Evolutionary conservation across 2,329 filamentous ascomycete species (phyloP).

Genomic region (Fusarium sp.): DNA sequence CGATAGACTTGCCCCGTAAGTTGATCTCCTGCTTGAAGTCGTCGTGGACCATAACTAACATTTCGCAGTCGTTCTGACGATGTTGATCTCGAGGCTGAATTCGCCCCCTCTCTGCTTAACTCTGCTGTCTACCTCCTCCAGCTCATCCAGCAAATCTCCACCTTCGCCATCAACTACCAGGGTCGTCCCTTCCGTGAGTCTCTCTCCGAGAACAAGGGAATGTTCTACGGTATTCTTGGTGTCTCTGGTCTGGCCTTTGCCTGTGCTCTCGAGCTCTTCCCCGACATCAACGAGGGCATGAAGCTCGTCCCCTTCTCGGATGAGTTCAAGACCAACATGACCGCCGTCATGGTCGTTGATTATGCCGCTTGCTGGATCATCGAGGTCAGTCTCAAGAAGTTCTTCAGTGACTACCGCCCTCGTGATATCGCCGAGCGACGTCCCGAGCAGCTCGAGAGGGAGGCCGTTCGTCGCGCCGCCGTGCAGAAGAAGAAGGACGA

Average conservation of each 20-base stretch:
- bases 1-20: constrained; percentile 86
- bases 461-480: constrained; percentile 72
- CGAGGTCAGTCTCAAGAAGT: constrained; percentile 84
- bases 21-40: constrained; percentile 42
- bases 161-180: constrained; percentile 99
- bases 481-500: constrained; percentile 60
- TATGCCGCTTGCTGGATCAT: constrained; percentile 89
- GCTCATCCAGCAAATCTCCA: constrained; percentile 98
- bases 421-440: constrained; percentile 92
- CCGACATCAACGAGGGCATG: constrained; percentile 94
- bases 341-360: constrained; percentile 85
- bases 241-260: constrained; percentile 92
- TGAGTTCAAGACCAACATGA: constrained; percentile 92
- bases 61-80: constrained; percentile 63
- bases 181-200: constrained; percentile 97
- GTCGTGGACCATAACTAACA: constrained; percentile 44
- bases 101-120: constrained; percentile 93
- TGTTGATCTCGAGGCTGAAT: constrained; percentile 94
- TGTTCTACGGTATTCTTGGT: constrained; percentile 96
- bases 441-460: constrained; percentile 85
- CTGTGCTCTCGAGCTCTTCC: constrained; percentile 94
- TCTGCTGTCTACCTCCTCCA: constrained; percentile 97
- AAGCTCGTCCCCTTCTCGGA: constrained; percentile 89
- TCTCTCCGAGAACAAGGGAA: constrained; percentile 94
- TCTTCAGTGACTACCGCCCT: constrained; percentile 92